Conservation (phyloP, 2,329 filamentous ascomycete genomes). For the Paecilomyces variotii region DNA sequence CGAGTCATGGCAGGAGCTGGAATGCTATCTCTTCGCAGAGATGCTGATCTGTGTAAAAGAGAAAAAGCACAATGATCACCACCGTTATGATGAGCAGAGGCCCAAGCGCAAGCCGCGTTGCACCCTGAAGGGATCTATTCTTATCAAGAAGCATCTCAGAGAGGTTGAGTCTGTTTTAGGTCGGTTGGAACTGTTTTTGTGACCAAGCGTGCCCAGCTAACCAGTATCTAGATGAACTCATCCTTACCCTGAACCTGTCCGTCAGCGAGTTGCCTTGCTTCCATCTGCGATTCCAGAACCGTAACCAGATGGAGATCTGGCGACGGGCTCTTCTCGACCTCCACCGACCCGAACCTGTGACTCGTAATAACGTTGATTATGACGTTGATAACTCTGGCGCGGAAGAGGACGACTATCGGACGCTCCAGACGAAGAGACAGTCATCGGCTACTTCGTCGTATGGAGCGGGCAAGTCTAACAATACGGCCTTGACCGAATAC, state of each 20-base stretch:
- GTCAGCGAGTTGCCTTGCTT: constrained; percentile 90
- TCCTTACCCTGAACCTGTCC: constrained; percentile 82
- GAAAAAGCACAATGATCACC: constrained; percentile 59
- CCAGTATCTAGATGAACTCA: constrained; percentile 56
- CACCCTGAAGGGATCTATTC: constrained; percentile 91
- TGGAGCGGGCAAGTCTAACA: constrained; percentile 71
- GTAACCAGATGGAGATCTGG: constrained; percentile 76
- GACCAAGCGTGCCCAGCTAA: not conserved
- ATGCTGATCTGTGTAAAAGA: constrained; percentile 99
- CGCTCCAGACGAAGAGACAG: constrained; percentile 54
- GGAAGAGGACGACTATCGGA: constrained; percentile 79
- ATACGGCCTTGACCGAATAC: constrained; percentile 88
- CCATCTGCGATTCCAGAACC: constrained; percentile 80
- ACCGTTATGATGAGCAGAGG: constrained; percentile 57
- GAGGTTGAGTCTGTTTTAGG: constrained; percentile 62
- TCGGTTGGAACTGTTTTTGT: constrained; percentile 14
- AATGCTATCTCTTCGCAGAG: constrained; percentile 94
- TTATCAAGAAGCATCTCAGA: constrained; percentile 96
- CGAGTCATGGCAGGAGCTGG: constrained; percentile 91
- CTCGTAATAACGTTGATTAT: constrained; percentile 66
- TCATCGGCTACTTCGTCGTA: constrained; percentile 79
- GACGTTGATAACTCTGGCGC: constrained; percentile 73
- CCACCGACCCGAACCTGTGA: constrained; percentile 55
- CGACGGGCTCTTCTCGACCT: constrained; percentile 79
- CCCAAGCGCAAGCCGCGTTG: constrained; percentile 61